A percentile compares a stretch with the other conserved stretches of the same genome.
Conservation (phyloP, 1,139 yeast genomes). For the Barnettozyma hawaiiensis region DNA sequence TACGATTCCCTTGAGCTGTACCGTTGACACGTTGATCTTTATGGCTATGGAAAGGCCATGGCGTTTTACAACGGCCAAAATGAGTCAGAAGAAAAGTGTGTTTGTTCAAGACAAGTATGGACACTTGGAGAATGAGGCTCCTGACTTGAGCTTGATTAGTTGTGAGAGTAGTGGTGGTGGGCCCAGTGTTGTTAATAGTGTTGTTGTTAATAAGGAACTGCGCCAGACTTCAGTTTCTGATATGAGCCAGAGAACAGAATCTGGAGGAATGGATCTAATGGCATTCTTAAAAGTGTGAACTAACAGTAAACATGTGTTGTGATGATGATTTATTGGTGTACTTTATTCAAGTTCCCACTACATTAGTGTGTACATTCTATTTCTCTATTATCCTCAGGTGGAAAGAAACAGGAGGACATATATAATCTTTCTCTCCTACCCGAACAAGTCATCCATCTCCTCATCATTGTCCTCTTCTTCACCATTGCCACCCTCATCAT, state of each 20-base stretch:
- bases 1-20: constrained; percentile 18
- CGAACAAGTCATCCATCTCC: constrained; percentile 24
- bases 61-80: constrained; percentile 3
- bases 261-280: neutral
- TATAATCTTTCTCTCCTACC: no score
- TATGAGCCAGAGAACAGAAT: no score
- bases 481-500: constrained; percentile 26
- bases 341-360: no score
- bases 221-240: no score
- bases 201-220: no score
- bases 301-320: neutral
- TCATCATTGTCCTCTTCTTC: constrained; percentile 26
- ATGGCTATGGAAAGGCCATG: constrained; percentile 22
- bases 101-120: neutral
- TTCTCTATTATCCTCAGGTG: no score
- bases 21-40: constrained; percentile 17
- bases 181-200: no score
- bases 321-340: neutral
- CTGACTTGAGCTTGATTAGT: no score
- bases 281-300: neutral
- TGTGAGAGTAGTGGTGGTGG: no score
- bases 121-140: neutral
- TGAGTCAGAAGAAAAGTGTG: neutral
- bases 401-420: no score
- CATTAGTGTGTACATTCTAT: no score